Evolutionary conservation across 768 basidiomycete species (phyloP), one percentile per base, ranked within the genome.

Genomic region (Rhizopogon salebrosus): DNA sequence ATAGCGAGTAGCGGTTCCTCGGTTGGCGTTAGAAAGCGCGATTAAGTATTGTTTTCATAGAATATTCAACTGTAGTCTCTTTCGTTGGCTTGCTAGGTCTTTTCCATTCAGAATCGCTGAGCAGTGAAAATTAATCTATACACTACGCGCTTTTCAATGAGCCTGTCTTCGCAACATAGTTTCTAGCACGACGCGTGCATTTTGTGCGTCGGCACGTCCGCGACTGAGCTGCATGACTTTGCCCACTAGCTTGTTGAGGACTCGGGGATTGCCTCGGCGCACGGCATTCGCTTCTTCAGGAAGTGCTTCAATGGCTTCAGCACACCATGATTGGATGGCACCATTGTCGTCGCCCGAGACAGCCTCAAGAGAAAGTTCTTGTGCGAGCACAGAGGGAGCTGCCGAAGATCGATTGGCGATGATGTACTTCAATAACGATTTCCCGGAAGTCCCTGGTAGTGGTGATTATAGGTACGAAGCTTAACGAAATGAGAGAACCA

Each of bases 211-310:
- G 13, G 86, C 91, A 41, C 82, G 78, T 14, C 95, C 95, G 53
- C 80, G 74, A 57, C 84, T 89, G 46, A 79, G 67, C 67, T 84
- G 86, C 90, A 98, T 94, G 26, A 95, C 89, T 60, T 80, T 76
- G 0, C 94, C 94, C 1, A 95, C 75, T 40, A 98, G 75, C 55
- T 86, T 85, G 71, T 89, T 89, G 36, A 94, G 58, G 5, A 91
- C 91, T 11, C 55, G 53, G n/a, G 69, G 69, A 49, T 87, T 86
- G 0, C 95, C 94, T 16, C 72, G 72, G 14, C 78, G 78, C 36
- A 87, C 77, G 16, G 82, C 85, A 4, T 76, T 75, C 2, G 78
- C 83, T 62, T 92, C 89, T 37, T 74, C 69, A 0, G 91, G 90
- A 41, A 90, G 72, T 1, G 75, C 76, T 10, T 70, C 66, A 27